These are phyloP conservation scores for Wallacemonas sp. DNA, from an alignment of 208 protist genomes.

Conservation along the genomic window DNA sequence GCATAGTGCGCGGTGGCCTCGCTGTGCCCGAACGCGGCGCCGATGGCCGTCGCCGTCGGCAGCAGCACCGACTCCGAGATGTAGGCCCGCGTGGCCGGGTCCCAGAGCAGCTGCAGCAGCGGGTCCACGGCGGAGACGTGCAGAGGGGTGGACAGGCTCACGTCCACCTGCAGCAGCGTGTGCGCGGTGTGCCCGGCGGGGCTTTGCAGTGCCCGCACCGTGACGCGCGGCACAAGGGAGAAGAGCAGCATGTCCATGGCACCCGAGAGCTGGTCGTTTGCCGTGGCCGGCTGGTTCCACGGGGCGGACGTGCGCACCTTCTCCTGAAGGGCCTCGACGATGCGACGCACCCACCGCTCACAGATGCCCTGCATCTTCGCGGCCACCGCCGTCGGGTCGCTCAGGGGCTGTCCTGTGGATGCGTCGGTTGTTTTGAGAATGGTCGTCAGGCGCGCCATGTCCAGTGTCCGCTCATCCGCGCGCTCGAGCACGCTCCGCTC, in stretches of 20 bases:
- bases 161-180: slow-evolving; percentile 29
- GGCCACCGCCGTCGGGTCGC: slow-evolving; percentile 23
- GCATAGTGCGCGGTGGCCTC: slow-evolving; percentile 28
- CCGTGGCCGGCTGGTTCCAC: slow-evolving; percentile 30
- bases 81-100: slow-evolving; percentile 36
- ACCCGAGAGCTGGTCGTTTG: slow-evolving; percentile 36
- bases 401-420: slow-evolving; percentile 14
- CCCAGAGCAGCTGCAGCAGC: slow-evolving; percentile 35
- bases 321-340: slow-evolving; percentile 22
- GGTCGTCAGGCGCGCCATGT: slow-evolving; percentile 37
- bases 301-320: slow-evolving; percentile 30
- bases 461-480: slow-evolving; percentile 31
- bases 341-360: slow-evolving; percentile 20
- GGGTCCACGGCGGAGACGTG: slow-evolving; percentile 42
- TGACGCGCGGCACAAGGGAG: slow-evolving; percentile 30
- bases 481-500: slow-evolving; percentile 35
- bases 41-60: slow-evolving; percentile 32
- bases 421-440: slow-evolving; percentile 25
- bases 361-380: slow-evolving; percentile 24
- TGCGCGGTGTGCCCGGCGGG: slow-evolving; percentile 8
- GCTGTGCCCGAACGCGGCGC: slow-evolving; percentile 27
- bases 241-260: slow-evolving; percentile 58
- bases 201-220: slow-evolving; percentile 21
- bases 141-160: slow-evolving; percentile 30
- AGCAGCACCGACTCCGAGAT: slow-evolving; percentile 33